Percentiles rank a stretch among this genome's conserved stretches.
Evolutionary conservation across 495 filamentous ascomycete genomes (phyloP).

Genomic region (Copromyces sp.): DNA sequence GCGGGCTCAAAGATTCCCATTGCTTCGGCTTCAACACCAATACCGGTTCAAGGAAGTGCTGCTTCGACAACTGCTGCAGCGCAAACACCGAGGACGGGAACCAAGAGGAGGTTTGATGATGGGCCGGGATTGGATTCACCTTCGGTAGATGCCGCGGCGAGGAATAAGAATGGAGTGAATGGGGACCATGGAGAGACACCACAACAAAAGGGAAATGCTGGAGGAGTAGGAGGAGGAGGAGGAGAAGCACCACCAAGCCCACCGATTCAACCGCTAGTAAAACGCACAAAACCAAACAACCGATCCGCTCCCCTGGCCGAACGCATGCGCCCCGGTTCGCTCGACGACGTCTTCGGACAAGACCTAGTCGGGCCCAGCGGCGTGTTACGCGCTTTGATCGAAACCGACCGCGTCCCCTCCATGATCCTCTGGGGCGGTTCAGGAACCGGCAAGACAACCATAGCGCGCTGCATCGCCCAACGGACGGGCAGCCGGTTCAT

Average conservation of each 20-base stretch:
- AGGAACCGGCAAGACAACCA: conserved; percentile 94
- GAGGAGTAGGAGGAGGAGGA: conserved; percentile 6
- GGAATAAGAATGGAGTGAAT: conserved; percentile 2
- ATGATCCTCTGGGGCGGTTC: conserved; percentile 94
- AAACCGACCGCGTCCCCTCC: conserved; percentile 75
- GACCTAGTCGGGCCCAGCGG: conserved; percentile 79
- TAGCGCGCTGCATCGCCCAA: conserved; percentile 84
- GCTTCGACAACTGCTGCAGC: conserved; percentile 8
- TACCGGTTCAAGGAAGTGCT: conserved; percentile 14
- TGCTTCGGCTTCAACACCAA: conserved; percentile 11
- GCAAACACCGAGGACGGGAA: not conserved
- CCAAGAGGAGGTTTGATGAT: conserved; percentile 36
- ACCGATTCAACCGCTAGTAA: conserved; percentile 28
- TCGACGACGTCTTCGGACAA: conserved; percentile 86
- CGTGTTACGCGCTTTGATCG: conserved; percentile 80
- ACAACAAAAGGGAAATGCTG: conserved; percentile 1
- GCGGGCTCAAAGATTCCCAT: conserved; percentile 16
- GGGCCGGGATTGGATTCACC: conserved; percentile 24
- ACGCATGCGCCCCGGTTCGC: conserved; percentile 75
- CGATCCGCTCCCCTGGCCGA: conserved; percentile 80
- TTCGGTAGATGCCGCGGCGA: conserved; percentile 15
- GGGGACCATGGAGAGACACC: not conserved
- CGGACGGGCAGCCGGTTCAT: conserved; percentile 76
- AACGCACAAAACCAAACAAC: conserved; percentile 50
- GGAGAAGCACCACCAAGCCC: conserved; percentile 15